Base-by-base conservation (phyloP, 208 protist species). In the Acanthamoeba rhysodes region DNA sequence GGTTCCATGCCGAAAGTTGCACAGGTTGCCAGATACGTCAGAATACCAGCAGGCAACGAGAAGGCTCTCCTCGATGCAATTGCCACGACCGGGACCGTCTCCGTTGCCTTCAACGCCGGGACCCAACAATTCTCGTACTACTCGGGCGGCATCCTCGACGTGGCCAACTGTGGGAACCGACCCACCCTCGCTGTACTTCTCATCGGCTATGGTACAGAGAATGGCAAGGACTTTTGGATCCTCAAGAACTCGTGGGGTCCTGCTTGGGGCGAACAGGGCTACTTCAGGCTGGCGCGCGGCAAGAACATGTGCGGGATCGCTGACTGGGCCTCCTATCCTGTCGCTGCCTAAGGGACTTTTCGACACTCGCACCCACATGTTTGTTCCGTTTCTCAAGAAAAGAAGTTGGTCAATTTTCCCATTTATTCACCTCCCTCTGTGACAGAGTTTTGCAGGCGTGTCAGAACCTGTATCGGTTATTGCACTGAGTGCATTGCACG, bases 61-160 rank as follows among this genome's bases (percentile, higher is more conserved):
- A 91, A 97, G 16, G 97, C 34, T 66, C 91, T 91, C 59, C 53
- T 74, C 34, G 29, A 66, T 34, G 59, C 96, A 94, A 94, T 99
- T 24, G 96, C 95, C n/a, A 41, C 37, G 37, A 74, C 95, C 48
- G 98, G 98, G 74, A 98, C 98, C 80, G 80, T 99, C 91, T 94
- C 98, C 64, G 97, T 99, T 64, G 99, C 98, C 27, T 98, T 99
- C 14, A 98, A 99, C 92, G 98, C 98, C 96, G 57, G 96, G 95
- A 76, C 98, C 95, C 7, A 91, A 29, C 95, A 84, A 8, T 99
- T 98, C 98, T 64, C 90, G 72, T 96, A 92, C 92, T 99, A 99
- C 96, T 59, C 74, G 0, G 96, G 95, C n/a, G 98, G 98, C 84
- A 97, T 99, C 90, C 98, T 98, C 91, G 95, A 98, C 90, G 96